A percentile compares a stretch with the other conserved stretches of the same genome.
These are phyloP conservation scores for Skeletonema marinoi DNA, from an alignment of 108 stramenopile genomes.

Conservation along the genomic window DNA sequence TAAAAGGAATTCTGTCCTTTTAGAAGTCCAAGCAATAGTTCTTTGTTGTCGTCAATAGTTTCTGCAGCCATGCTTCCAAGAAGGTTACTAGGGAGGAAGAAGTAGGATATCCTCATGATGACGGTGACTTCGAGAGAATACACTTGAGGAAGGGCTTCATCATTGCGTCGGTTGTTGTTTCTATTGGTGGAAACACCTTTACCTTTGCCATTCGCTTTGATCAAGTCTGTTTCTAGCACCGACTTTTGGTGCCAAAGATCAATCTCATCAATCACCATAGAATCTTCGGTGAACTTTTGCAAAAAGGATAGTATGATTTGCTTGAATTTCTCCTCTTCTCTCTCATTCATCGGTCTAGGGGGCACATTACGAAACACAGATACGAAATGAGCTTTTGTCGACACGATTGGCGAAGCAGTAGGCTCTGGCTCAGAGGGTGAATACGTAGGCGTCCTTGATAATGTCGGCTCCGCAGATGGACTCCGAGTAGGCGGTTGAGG, in stretches of 20 bases:
- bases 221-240: neutral
- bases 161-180: neutral
- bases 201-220: neutral
- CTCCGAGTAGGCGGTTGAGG: neutral
- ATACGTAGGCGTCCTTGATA: constrained; percentile 3
- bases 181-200: neutral
- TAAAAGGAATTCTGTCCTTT: neutral
- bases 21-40: neutral
- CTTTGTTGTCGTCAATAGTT: neutral
- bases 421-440: constrained; percentile 12
- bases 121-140: neutral
- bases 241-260: constrained; percentile 23
- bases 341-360: constrained; percentile 8
- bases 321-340: constrained; percentile 10
- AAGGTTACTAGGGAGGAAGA: neutral
- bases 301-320: neutral
- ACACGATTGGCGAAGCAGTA: constrained; percentile 22
- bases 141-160: neutral
- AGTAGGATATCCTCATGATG: neutral
- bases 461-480: constrained; percentile 1
- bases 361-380: constrained; percentile 14
- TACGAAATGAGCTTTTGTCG: constrained; percentile 13
- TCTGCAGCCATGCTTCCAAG: neutral
- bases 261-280: constrained; percentile 8
- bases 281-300: neutral